Evolutionary conservation across 345 rosid species (phyloP), one percentile per base, ranked within the genome.

Genomic region (Populus nigra): DNA sequence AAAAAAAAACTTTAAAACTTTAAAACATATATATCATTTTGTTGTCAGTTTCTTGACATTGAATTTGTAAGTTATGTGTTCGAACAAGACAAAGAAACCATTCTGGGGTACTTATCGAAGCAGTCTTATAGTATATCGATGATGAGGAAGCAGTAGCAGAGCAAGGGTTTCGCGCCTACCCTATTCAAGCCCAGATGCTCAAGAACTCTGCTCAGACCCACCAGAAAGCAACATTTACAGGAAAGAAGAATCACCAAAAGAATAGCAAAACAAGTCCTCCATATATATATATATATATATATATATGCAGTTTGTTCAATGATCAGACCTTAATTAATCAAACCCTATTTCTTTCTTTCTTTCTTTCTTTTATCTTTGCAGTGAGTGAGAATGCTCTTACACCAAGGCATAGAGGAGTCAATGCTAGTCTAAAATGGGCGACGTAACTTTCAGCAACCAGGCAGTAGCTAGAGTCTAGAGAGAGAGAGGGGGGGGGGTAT

Each of bases 61-160:
- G 33, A 82, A 71, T 76, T 77, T 69, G 77, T 55, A 83, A 78
- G 81, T 73, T 74, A 65, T 33, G 76, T 29, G 20, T 38, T 23
- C 77, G 78, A 75, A 82, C 82, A 75, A 68, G 89, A 86, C 87
- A 83, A 83, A 88, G 22, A 78, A 85, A 78, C 72, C 78, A 83
- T 78, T 69, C 85, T 72, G 72, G 69, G 57, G 63, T 67, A 43
- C 53, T 41, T 27, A 25, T 35, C 55, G 57, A 67, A 10, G 38
- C 15, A 47, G 50, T 49, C 18, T 31, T 12, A 5, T 5, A 33
- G 36, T 23, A 3, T 31, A 45, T 71, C 12, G 35, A 71, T 29
- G 62, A 59, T 22, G 62, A 59, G 18, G 7, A 11, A 25, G 27
- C 1, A 13, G 36, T 9, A 5, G 67, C 35, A 53, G 50, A 47